A percentile compares a stretch with the other conserved stretches of the same genome.
Evolutionary conservation across 106 monocot species (phyloP).

Genomic region (Xerophyta viscosa): DNA sequence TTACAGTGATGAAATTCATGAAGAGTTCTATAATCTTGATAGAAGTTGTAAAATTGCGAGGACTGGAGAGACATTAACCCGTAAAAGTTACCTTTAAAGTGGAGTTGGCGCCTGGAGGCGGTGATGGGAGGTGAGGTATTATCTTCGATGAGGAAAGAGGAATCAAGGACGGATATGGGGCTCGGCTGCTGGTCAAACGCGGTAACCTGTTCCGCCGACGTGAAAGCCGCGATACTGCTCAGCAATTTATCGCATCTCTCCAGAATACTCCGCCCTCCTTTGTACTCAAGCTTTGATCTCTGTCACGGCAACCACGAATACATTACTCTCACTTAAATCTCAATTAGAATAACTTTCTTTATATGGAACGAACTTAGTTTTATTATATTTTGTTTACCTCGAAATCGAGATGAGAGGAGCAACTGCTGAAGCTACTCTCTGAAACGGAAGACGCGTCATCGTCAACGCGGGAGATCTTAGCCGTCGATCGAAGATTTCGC

Average conservation of each 20-base stretch:
- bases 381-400: too few relatives aligned
- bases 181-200: constrained; percentile 77
- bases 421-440: constrained; percentile 31
- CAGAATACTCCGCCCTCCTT: constrained; percentile 41
- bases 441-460: constrained; percentile 39
- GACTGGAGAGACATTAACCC: too few relatives aligned
- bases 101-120: constrained; percentile 29
- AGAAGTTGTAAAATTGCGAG: too few relatives aligned
- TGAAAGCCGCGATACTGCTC: constrained; percentile 73
- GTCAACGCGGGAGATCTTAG: constrained; percentile 9
- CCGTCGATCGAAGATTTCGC: constrained; percentile 13
- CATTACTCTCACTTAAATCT: too few relatives aligned
- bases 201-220: constrained; percentile 29
- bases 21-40: too few relatives aligned
- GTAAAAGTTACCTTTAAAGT: constrained; percentile 50
- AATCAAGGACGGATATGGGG: constrained; percentile 86
- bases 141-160: constrained; percentile 30
- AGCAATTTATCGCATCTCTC: constrained; percentile 88
- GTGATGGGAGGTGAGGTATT: constrained; percentile 32
- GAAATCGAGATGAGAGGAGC: constrained; percentile 38
- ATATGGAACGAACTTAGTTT: too few relatives aligned
- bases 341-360: too few relatives aligned
- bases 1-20: too few relatives aligned
- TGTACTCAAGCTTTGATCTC: constrained; percentile 29
- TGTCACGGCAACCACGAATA: constrained; percentile 10